Evolutionary conservation across 31 red algal species (phyloP).

Genomic region (Asparagopsis taxiformis): DNA sequence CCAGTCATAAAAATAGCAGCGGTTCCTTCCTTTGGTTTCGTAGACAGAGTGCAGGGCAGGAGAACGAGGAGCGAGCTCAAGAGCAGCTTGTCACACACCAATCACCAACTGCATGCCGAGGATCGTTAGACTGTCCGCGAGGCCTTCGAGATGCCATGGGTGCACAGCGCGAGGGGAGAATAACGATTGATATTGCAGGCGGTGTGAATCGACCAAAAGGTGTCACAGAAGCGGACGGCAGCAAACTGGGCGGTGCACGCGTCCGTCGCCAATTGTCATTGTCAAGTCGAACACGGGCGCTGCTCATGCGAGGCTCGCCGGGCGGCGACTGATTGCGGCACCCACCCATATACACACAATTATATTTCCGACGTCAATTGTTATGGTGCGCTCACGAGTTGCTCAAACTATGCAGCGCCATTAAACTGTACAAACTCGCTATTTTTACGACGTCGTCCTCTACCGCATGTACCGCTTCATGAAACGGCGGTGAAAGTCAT

Average conservation of each 20-base stretch:
- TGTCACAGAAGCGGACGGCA: slow-evolving; percentile 31
- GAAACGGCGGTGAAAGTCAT: slow-evolving; percentile 93
- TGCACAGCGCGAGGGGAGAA: slow-evolving; percentile 46
- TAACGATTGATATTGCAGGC: slow-evolving; percentile 62
- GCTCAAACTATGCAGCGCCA: neutral
- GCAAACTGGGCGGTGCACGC: slow-evolving; percentile 9
- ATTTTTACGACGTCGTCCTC: neutral
- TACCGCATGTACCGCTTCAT: slow-evolving; percentile 81
- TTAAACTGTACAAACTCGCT: neutral
- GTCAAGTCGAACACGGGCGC: slow-evolving; percentile 50
- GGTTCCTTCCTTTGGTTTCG: slow-evolving; percentile 64
- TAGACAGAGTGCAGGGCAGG: slow-evolving; percentile 12
- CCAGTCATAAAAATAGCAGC: slow-evolving; percentile 55
- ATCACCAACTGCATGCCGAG: slow-evolving; percentile 4
- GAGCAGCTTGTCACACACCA: slow-evolving; percentile 9
- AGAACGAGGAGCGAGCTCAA: neutral
- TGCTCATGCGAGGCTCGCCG: slow-evolving; percentile 50
- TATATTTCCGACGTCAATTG: neutral
- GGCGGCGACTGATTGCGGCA: neutral
- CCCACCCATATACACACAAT: neutral
- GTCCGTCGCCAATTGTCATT: slow-evolving; percentile 59
- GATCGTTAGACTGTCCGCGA: slow-evolving; percentile 31
- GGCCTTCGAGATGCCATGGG: slow-evolving; percentile 35
- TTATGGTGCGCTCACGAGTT: neutral
- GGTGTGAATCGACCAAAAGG: slow-evolving; percentile 8